A percentile compares a stretch with the other conserved stretches of the same genome.
Evolutionary conservation across 176 grass and related monocot genomes (phyloP).

Genomic region (Puya raimondii): DNA sequence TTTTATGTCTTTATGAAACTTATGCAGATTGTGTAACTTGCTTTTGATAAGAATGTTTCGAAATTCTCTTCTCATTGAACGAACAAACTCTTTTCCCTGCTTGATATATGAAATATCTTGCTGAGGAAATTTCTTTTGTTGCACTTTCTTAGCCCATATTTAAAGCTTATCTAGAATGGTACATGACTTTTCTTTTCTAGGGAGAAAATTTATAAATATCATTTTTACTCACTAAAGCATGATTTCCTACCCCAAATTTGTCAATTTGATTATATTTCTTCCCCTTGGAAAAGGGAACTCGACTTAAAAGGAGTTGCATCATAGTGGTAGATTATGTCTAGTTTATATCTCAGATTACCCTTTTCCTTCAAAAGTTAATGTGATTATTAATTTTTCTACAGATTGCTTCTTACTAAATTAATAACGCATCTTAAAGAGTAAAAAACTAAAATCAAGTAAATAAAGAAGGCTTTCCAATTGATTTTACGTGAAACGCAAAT

Average conservation of each 20-base stretch:
- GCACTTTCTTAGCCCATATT: not conserved
- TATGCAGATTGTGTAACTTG: not conserved
- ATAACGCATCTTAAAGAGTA: no score
- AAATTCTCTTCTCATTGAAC: not conserved
- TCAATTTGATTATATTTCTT: not conserved
- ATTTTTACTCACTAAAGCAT: not conserved
- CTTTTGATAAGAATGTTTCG: not conserved
- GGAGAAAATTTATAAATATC: not conserved
- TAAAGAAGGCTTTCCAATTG: no score
- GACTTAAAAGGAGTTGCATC: no score
- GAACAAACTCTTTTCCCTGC: not conserved
- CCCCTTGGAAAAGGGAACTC: no score
- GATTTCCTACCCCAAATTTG: not conserved
- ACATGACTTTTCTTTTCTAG: not conserved
- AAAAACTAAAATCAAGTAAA: no score
- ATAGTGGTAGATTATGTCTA: no score
- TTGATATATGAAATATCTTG: slow-evolving; percentile 1
- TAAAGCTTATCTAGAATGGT: not conserved
- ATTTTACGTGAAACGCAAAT: no score
- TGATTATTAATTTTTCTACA: no score
- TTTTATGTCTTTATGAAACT: not conserved
- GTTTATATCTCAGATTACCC: no score
- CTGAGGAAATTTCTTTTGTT: not conserved
- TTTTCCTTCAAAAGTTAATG: no score
- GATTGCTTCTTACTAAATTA: no score